phyloP scores from a whole-genome alignment of 352 stramenopile species.

The Pythium chondricola region DNA sequence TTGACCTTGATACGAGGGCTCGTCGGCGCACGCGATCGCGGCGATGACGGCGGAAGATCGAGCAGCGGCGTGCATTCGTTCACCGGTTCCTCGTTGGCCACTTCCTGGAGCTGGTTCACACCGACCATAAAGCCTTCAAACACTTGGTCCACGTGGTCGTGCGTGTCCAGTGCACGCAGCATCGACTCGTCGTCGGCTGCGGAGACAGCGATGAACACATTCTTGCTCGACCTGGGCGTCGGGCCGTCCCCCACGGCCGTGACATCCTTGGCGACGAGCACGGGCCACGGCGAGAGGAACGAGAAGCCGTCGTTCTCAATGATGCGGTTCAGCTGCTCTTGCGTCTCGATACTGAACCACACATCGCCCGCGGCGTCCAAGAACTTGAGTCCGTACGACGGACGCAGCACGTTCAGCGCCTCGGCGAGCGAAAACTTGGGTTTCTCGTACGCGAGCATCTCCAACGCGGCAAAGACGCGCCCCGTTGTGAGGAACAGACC shows the following conservation, averaged over 20 bases:
- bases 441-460: conserved; percentile 80
- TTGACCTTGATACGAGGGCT: conserved; percentile 40
- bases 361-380: conserved; percentile 48
- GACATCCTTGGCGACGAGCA: conserved; percentile 71
- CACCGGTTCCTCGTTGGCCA: conserved; percentile 19
- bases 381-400: conserved; percentile 75
- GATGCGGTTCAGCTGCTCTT: conserved; percentile 56
- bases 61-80: conserved; percentile 61
- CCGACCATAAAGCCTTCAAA: conserved; percentile 84
- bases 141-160: conserved; percentile 36
- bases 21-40: conserved; percentile 12
- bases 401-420: conserved; percentile 73
- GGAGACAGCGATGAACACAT: conserved; percentile 74
- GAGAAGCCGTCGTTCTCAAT: conserved; percentile 50
- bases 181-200: conserved; percentile 69
- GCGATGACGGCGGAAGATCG: conserved; percentile 18
- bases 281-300: conserved; percentile 61
- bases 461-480: conserved; percentile 69
- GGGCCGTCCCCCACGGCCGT: background rate
- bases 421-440: conserved; percentile 81
- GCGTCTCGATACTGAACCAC: conserved; percentile 79
- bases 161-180: conserved; percentile 55
- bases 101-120: conserved; percentile 65
- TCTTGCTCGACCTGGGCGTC: conserved; percentile 35
- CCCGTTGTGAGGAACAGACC: conserved; percentile 69